Base-by-base conservation (phyloP, 1,284 basidiomycete species). In the Anthracocystis setariae region DNA sequence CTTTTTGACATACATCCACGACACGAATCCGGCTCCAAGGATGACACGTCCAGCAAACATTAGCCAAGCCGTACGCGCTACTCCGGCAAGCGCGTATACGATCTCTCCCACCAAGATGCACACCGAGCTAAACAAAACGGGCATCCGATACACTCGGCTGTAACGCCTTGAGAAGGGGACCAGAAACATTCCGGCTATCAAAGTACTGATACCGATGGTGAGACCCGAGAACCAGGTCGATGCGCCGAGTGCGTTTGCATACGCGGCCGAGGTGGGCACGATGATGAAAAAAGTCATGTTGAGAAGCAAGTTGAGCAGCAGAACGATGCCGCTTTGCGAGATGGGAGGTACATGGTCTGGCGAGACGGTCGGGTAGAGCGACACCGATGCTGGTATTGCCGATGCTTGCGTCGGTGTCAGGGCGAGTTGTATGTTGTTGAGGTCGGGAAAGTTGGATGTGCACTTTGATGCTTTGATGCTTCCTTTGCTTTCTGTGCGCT, bases 231-330 rank as follows among this genome's bases (percentile, higher is more conserved):
- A 74, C 72, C 72, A 74, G 0, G 72, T 74, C 3, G 72, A 66
- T 1, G 72, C 72, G 9, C 72, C 66, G 2, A 74, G 52, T 8
- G 38, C 53, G 60, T 66, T 67, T 43, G 72, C 67, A 40, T 70
- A 70, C 0, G 53, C 52, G 10, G 66, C 61, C 0, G 72, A 70
- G 15, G 59, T 67, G 47, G 72, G 72, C 1, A 74, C 72, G 50
- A 74, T 74, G 72, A 74, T 74, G 60, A 74, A 74, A 47, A 74
- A 74, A 8, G 67, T 70, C 42, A 70, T 48, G 63, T 74, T 74
- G 50, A 74, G 59, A 12, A 74, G 54, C 9, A 74, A 63, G 60
- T 74, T 74, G 55, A 70, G 60, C 13, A 46, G 18, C 15, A 74
- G 46, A 17, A 70, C 60, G 32, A 74, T 58, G 38, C 43, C 48